Percentiles rank a stretch among this genome's conserved stretches.
phyloP scores from a whole-genome alignment of 2,329 filamentous ascomycete species.

The Botrytis squamosa region DNA sequence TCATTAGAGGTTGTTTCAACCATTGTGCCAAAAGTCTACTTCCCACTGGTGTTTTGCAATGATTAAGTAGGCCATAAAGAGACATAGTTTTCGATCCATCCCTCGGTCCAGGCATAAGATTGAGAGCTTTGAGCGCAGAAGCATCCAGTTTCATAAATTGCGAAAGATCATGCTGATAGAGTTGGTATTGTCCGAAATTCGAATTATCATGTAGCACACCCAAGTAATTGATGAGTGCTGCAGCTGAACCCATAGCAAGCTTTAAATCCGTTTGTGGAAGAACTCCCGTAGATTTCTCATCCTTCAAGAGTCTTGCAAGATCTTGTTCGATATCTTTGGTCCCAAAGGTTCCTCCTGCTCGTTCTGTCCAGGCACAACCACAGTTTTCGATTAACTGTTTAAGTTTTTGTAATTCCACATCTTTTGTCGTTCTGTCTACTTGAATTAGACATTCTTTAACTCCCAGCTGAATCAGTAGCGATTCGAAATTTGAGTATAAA shows the following conservation, averaged over 20 bases:
- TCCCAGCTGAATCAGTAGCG: conserved; percentile 90
- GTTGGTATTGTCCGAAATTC: conserved; percentile 95
- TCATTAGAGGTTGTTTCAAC: conserved; percentile 98
- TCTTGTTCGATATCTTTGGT: conserved; percentile 96
- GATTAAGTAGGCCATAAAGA: conserved; percentile 87
- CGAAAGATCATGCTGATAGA: conserved; percentile 94
- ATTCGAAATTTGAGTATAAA: conserved; percentile 96
- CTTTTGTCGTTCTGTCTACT: conserved; percentile 74
- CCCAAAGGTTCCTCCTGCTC: conserved; percentile 73
- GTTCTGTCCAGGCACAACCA: conserved; percentile 83
- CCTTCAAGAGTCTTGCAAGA: conserved; percentile 79
- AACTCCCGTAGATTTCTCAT: conserved; percentile 73
- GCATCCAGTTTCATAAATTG: conserved; percentile 99
- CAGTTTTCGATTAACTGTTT: conserved; percentile 88
- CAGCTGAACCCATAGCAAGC: conserved; percentile 91
- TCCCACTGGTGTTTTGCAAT: conserved; percentile 95
- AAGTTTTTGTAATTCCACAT: conserved; percentile 84
- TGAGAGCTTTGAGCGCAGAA: conserved; percentile 87
- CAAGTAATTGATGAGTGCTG: conserved; percentile 92
- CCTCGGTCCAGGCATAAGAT: conserved; percentile 92
- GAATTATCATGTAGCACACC: conserved; percentile 84
- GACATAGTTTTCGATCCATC: conserved; percentile 99
- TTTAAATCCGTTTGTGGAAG: conserved; percentile 91
- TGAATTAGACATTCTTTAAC: conserved; percentile 93
- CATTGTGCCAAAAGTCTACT: conserved; percentile 89